Conservation (phyloP, 768 basidiomycete species). For the Phanerochaete carnosa region DNA sequence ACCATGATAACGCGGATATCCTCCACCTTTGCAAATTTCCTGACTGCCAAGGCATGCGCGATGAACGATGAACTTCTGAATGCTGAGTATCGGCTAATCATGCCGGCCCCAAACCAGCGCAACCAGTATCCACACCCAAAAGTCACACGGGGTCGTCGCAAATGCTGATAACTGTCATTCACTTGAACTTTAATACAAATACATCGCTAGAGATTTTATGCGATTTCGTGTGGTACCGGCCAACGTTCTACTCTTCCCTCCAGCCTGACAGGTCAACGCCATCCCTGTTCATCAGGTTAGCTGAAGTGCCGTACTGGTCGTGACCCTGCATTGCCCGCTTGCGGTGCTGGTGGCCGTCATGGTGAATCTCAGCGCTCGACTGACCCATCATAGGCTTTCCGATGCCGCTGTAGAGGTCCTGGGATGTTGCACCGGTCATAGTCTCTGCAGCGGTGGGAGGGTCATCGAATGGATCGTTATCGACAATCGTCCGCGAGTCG, state of each 20-base stretch:
- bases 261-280: not conserved
- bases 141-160: too few relatives aligned
- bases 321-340: slow-evolving; percentile 23
- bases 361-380: slow-evolving; percentile 33
- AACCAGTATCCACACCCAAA: too few relatives aligned
- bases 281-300: not conserved
- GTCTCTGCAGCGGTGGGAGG: slow-evolving; percentile 22
- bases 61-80: too few relatives aligned
- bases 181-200: not conserved
- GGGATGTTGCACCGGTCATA: slow-evolving; percentile 31
- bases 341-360: slow-evolving; percentile 30
- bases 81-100: too few relatives aligned
- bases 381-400: slow-evolving; percentile 30
- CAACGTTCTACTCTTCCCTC: not conserved
- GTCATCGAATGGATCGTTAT: slow-evolving; percentile 28
- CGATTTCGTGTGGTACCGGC: not conserved
- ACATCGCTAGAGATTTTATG: too few relatives aligned
- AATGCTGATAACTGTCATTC: not conserved
- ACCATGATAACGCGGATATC: too few relatives aligned
- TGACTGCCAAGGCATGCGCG: too few relatives aligned
- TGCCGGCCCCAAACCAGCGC: too few relatives aligned
- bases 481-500: slow-evolving; percentile 27
- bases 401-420: slow-evolving; percentile 27
- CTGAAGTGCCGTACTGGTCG: slow-evolving; percentile 20
- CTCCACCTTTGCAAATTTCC: too few relatives aligned